phyloP scores from a whole-genome alignment of 192 early-diverging fungal species.

The Lobosporangium transversale region DNA sequence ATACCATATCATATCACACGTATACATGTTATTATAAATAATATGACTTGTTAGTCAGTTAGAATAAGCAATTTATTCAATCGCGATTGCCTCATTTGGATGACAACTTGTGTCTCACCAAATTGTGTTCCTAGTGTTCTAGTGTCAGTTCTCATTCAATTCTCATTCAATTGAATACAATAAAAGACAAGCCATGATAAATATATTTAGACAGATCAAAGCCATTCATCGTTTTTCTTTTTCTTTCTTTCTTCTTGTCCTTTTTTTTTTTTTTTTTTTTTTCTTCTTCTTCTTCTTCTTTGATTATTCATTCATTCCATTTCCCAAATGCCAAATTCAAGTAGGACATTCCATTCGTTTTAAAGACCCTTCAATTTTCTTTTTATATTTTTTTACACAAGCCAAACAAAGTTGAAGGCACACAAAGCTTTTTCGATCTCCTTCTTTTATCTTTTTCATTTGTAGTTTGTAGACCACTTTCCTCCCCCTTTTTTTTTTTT shows the following conservation, averaged over 20 bases:
- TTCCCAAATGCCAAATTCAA: not conserved
- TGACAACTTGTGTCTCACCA: too few relatives aligned
- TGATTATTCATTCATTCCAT: not conserved
- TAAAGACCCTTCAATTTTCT: not conserved
- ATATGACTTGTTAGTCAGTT: not conserved
- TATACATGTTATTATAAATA: too few relatives aligned
- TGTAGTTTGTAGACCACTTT: not conserved
- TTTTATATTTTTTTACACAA: not conserved
- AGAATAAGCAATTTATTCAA: conserved; percentile 62
- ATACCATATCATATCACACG: not conserved
- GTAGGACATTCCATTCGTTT: not conserved
- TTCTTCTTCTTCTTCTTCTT: conserved; percentile 3
- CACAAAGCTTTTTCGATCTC: not conserved
- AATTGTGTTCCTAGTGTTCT: too few relatives aligned
- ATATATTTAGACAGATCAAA: not conserved
- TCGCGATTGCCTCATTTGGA: too few relatives aligned
- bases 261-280: not conserved
- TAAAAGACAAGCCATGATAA: conserved; percentile 1
- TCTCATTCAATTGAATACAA: not conserved
- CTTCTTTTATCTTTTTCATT: conserved; percentile 8
- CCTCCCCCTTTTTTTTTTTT: not conserved
- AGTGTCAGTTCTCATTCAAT: too few relatives aligned
- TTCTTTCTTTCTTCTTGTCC: not conserved
- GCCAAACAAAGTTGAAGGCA: not conserved
- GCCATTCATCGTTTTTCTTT: not conserved